These are phyloP conservation scores for Sporisorium graminicola DNA, from an alignment of 1,284 basidiomycete species.

Conservation along the genomic window DNA sequence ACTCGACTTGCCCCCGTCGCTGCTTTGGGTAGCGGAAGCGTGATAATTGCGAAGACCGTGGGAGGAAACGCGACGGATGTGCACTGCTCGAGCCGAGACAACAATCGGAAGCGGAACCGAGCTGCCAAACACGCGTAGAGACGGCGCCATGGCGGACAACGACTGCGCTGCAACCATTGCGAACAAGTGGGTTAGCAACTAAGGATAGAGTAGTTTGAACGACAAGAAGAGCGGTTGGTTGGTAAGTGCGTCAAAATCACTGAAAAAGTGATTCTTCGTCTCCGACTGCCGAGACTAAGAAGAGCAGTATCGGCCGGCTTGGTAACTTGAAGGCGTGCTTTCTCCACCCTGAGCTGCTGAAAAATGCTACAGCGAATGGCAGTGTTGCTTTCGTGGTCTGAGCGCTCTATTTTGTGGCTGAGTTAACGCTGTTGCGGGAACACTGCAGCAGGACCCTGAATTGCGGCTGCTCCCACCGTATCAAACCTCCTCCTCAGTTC, in stretches of 20 bases:
- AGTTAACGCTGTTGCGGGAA: slow-evolving; percentile 11
- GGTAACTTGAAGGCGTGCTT: neutral
- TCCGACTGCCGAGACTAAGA: slow-evolving; percentile 29
- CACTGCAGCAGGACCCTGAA: slow-evolving; percentile 35
- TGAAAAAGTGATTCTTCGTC: neutral
- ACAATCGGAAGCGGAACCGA: neutral
- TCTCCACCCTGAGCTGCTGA: neutral
- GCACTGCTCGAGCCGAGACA: slow-evolving; percentile 11
- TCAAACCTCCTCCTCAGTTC: neutral
- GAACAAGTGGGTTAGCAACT: neutral
- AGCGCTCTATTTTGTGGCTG: slow-evolving; percentile 11
- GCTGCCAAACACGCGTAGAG: slow-evolving; percentile 15
- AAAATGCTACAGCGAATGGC: neutral
- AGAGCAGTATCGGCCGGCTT: slow-evolving; percentile 24
- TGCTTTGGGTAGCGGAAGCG: slow-evolving; percentile 3
- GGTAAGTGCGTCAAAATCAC: slow-evolving; percentile 6
- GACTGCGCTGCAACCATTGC: slow-evolving; percentile 9
- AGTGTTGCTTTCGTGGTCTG: slow-evolving; percentile 1
- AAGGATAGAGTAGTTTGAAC: neutral
- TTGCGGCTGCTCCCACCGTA: neutral
- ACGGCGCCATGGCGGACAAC: slow-evolving; percentile 12
- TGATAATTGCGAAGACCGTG: slow-evolving; percentile 3
- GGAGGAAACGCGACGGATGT: neutral
- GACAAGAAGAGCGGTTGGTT: neutral
- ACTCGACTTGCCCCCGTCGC: slow-evolving; percentile 8